Percentiles rank a stretch among this genome's conserved stretches.
Conservation (phyloP, 1,284 basidiomycete genomes). For the Malassezia arunalokei region DNA sequence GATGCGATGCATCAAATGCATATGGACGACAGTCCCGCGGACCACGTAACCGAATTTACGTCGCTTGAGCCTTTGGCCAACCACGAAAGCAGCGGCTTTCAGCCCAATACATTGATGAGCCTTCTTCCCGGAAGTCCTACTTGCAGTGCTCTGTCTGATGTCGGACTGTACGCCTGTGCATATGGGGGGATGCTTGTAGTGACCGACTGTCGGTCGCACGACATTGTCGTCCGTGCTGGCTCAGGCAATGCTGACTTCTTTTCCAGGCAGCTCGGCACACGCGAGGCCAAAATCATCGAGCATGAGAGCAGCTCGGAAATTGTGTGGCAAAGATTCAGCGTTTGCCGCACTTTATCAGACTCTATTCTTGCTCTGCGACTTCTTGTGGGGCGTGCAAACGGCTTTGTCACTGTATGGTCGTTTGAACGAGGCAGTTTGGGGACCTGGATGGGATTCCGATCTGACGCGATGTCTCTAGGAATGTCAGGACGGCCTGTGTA, state of each 20-base stretch:
- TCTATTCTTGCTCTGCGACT: slow-evolving; percentile 29
- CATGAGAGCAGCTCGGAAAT: slow-evolving; percentile 29
- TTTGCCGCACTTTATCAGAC: slow-evolving; percentile 27
- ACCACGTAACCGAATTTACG: slow-evolving; percentile 10
- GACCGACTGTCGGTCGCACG: slow-evolving; percentile 29
- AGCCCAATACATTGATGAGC: slow-evolving; percentile 32
- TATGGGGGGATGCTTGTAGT: slow-evolving; percentile 32
- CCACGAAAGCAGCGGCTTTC: slow-evolving; percentile 26
- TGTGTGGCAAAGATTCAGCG: slow-evolving; percentile 22
- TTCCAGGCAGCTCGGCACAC: slow-evolving; percentile 13
- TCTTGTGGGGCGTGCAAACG: slow-evolving; percentile 26
- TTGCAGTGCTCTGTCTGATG: slow-evolving; percentile 23
- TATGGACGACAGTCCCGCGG: not conserved
- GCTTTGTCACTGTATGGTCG: slow-evolving; percentile 33
- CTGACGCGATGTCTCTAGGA: slow-evolving; percentile 1
- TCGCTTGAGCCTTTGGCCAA: slow-evolving; percentile 20
- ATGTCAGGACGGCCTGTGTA: not conserved
- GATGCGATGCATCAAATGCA: not conserved
- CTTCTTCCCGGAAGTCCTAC: slow-evolving; percentile 29
- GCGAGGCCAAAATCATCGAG: slow-evolving; percentile 20
- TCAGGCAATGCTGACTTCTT: slow-evolving; percentile 20
- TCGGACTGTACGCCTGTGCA: slow-evolving; percentile 35
- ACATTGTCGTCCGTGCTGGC: slow-evolving; percentile 34
- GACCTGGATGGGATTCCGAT: slow-evolving; percentile 25
- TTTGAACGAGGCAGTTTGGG: slow-evolving; percentile 22